Evolutionary conservation across 2,329 filamentous ascomycete genomes (phyloP), one percentile per base, ranked within the genome.

Genomic region (Phaeosphaeria sp.): DNA sequence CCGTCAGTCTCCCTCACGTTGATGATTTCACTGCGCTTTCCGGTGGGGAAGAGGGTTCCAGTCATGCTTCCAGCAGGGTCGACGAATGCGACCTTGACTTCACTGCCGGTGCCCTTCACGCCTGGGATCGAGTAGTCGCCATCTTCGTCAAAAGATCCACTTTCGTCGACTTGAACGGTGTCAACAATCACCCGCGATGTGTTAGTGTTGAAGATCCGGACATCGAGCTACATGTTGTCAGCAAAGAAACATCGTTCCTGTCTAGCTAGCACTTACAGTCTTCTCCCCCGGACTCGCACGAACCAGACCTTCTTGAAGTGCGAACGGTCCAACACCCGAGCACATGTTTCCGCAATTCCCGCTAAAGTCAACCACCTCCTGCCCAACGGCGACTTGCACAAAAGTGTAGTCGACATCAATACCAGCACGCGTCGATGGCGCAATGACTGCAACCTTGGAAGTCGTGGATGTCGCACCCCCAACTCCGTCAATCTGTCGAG

Each of bases 301-400:
- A 53, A 85, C 76, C 1, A 89, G 58, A 0, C 83, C 80, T 46
- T 80, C 74, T 76, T 91, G 74, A 68, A 87, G 76, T 1, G 86
- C 86, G 67, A 86, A 87, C 0, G 89, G 88, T 0, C 89, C 90
- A 40, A 92, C 83, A 0, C 86, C 83, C 27, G 85, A 82, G 2
- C 82, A 86, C 87, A 92, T 89, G 70, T 92, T 92, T 21, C 90
- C 89, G 70, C 90, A 92, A 64, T 91, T 92, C 6, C 89, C 87
- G 0, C 87, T 86, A 68, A 86, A 84, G 66, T 92, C 89, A 2
- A 92, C 81, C n/a, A 78, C 75, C 9, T 79, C 78, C 63, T 89
- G 82, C 39, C 83, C 83, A 47, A 92, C 83, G 2, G 89, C 89
- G 6, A 92, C 81, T 49, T 89, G 86, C 1, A 88, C 85, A 71